Evolutionary conservation across 805 yeast species (phyloP), one percentile per base, ranked within the genome.

Genomic region (Sungouiella blattae): DNA sequence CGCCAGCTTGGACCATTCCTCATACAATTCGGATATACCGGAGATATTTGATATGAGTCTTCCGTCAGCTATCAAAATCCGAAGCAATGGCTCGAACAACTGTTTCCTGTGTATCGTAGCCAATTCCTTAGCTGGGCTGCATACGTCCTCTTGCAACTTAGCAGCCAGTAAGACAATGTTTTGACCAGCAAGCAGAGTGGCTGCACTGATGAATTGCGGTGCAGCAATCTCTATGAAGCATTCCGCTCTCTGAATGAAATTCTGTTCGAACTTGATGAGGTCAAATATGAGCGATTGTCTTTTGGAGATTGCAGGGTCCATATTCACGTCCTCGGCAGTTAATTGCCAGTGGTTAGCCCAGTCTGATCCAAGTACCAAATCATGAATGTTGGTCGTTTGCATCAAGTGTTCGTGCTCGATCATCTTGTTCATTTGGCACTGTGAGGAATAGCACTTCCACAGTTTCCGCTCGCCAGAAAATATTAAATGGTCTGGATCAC

Each of bases 201-300:
- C 61, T 1, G 55, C 57, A 21, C 57, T 57, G 12, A 66, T 46
- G 32, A 67, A 67, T 33, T 58, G 66, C 0, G 73, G 73, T 0
- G 66, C 72, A 4, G 64, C 71, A 5, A 53, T 37, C 50, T 74
- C 75, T 3, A 83, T 64, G 35, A 85, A 81, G 3, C 82, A 76
- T 41, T 71, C 69, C 2, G 88, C 81, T 50, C 86, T 72, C 32
- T 75, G 78, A 16, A 85, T 71, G 34, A 82, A 83, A 12, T 77
- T 71, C 47, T 82, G 86, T 45, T 86, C 95, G 30, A 78, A 73
- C 37, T 78, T 68, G 18, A 87, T 75, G 31, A 86, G 61, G 52
- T 87, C 95, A 58, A 83, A 87, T 4, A 85, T 72, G 38, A 80
- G 78, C 37, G 86, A 80, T 53, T 87, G 95, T 24, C 78, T 69